Base-by-base conservation (phyloP, 2,329 filamentous ascomycete species). In the Fusarium albosuccineum region DNA sequence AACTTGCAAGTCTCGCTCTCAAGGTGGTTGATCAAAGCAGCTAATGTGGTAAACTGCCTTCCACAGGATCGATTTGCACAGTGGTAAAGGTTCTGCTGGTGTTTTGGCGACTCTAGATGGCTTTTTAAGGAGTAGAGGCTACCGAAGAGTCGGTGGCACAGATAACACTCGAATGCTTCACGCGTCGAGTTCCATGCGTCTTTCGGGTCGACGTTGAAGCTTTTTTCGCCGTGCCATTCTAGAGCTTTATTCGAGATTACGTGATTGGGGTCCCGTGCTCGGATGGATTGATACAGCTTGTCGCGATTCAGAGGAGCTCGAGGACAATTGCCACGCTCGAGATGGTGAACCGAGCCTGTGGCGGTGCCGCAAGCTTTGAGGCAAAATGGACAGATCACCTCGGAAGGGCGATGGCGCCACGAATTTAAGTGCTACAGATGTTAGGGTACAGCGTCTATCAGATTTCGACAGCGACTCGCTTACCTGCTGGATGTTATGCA, bases 281-380 rank as follows among this genome's bases (percentile, higher is more conserved):
- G 81, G 9, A 89, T 75, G 13, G 80, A 71, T 1, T 70, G 63
- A 71, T 84, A 84, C n/a, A 91, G 79, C 5, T 68, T 74, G 9
- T 86, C 81, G 5, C 84, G 83, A 70, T 85, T 81, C 3, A 89
- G 40, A 0, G 73, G 76, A 0, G 85, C 83, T 0, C 73, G 73
- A 0, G 81, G 80, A 57, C 88, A 91, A 1, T 78, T 73, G n/a
- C 84, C 83, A 1, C 70, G 76, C 66, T 91, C 88, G 2, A 91
- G 74, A 67, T 91, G 86, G 72, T 88, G 79, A 0, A 78, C 73
- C 3, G 89, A 68, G 9, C 86, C 88, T 0, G 83, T 86, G 2
- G 87, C 86, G 0, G 83, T 83, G 6, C 81, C 77, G 62, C 80
- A 86, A 4, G 9, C 27, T 2, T 37, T 57, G 41, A 77, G 73